phyloP scores from a whole-genome alignment of 2,329 filamentous ascomycete species.

The Alternaria gaisen region DNA sequence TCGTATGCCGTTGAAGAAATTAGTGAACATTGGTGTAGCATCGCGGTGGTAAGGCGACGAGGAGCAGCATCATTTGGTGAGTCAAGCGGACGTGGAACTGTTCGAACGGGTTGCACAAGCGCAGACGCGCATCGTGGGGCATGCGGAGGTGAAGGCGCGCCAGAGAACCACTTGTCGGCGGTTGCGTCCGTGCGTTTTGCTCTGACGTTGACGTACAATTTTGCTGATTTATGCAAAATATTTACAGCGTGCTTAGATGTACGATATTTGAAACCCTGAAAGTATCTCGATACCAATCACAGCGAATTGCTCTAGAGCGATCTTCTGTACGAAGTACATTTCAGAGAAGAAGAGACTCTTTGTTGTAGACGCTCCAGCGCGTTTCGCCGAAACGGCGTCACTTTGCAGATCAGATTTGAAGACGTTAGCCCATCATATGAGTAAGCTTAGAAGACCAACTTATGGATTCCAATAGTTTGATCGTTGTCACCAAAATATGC shows the following conservation, averaged over 20 bases:
- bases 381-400: not conserved
- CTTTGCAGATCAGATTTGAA: not conserved
- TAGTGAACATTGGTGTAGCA: conserved; percentile 19
- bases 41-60: conserved; percentile 12
- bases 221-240: not conserved
- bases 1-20: conserved; percentile 10
- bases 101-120: conserved; percentile 9
- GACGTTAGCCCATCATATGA: not conserved
- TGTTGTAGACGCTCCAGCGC: not conserved
- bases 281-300: not conserved
- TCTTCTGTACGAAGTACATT: not conserved
- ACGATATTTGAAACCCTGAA: not conserved
- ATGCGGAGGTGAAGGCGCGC: conserved; percentile 26
- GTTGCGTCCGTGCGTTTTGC: conserved; percentile 17
- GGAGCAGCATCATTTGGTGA: conserved; percentile 13
- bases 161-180: conserved; percentile 9
- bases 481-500: conserved; percentile 2
- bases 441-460: not conserved
- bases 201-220: conserved; percentile 5
- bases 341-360: not conserved
- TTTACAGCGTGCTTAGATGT: not conserved
- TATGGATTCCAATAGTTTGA: not conserved
- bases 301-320: not conserved
- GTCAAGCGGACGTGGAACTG: not conserved
- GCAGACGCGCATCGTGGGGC: conserved; percentile 24